Evolutionary conservation across 148 eudicot genomes (phyloP), one percentile per base, ranked within the genome.

Genomic region (Tetragonia tetragonoides): DNA sequence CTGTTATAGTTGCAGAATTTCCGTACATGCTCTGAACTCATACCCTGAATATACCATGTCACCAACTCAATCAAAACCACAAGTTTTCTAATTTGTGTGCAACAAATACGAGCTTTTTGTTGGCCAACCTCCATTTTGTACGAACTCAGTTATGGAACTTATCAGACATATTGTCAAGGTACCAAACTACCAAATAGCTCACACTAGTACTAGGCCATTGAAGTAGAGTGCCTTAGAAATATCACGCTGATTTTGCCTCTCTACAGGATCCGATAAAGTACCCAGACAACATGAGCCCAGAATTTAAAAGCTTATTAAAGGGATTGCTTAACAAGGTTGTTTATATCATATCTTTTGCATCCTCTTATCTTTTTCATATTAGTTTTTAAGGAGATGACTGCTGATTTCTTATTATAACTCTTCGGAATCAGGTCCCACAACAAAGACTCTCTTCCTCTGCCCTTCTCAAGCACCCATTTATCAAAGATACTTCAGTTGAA

Each of bases 71-170:
- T 28, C 34, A 28, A 28, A 28, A 28, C 34, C 34, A 28, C 34
- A 28, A 28, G 34, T 28, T 28, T 28, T 28, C 34, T 1, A 28
- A 61, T n/a, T 76, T 74, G 61, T 63, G 59, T 77, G 75, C 71
- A 77, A 69, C 97, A 96, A 98, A 87, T 96, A 91, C 64, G 99
- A 96, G 78, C 93, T 96, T 28, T 96, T 90, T 88, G 98, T 93
- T 75, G 99, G 99, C 65, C 97, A 93, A 70, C 99, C 99, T 83
- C 99, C 99, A 68, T 96, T 96, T 68, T 96, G 93, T 81, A 96
- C 99, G 37, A 96, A 93, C 80, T 91, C 99, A 67, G 95, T 96
- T 17, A 93, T 89, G 87, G 92, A 91, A 78, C 98, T 96, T 62
- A 90, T 96, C 77, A 84, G 95, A 46, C 99, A 93, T 81, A 96